Base-by-base conservation (phyloP, 2,329 filamentous ascomycete genomes). In the Huntiella abstrusa region DNA sequence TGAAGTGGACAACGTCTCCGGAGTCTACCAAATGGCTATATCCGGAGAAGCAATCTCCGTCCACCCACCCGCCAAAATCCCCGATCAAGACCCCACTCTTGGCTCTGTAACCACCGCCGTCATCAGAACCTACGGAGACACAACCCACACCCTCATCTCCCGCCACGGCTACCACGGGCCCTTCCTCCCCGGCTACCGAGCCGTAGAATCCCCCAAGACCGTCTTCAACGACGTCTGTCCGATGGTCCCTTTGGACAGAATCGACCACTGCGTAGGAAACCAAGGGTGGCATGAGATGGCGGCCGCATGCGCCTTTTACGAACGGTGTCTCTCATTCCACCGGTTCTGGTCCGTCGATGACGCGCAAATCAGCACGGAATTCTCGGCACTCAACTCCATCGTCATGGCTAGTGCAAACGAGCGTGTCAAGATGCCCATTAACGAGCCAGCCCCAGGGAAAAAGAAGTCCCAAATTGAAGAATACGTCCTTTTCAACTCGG, bases 331-430 rank as follows among this genome's bases (percentile, higher is more conserved):
- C 22, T 81, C 80, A 46, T 95, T 95, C 73, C 86, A 94, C 67
- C 83, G 87, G 54, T 95, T 95, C 77, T 95, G 88, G 88, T 85
- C 79, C 46, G 87, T 95, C 49, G 88, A 95, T 61, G 88, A 95
- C 68, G 81, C 76, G 54, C 77, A 92, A 59, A 92, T 95, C 64
- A 84, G 77, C 71, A 94, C 83, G 53, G 86, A 93, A 59, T 95
- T 84, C 71, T 86, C 80, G 1, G 86, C 88, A 7, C 70, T 95
- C 41, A 85, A 80, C 64, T 83, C 76, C 57, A 78, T 95, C 56
- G 88, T 95, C 58, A 94, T 95, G 86, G 75, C 82, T 37, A 84
- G 79, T 4, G 76, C 77, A 50, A 84, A 87, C 65, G 81, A 88
- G 49, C 61, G 81, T 4, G 85, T 95, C 63, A 95, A 95, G 67